A percentile compares a stretch with the other conserved stretches of the same genome.
phyloP scores from a whole-genome alignment of 139 green algal genomes.

The Desmodesmus armatus region DNA sequence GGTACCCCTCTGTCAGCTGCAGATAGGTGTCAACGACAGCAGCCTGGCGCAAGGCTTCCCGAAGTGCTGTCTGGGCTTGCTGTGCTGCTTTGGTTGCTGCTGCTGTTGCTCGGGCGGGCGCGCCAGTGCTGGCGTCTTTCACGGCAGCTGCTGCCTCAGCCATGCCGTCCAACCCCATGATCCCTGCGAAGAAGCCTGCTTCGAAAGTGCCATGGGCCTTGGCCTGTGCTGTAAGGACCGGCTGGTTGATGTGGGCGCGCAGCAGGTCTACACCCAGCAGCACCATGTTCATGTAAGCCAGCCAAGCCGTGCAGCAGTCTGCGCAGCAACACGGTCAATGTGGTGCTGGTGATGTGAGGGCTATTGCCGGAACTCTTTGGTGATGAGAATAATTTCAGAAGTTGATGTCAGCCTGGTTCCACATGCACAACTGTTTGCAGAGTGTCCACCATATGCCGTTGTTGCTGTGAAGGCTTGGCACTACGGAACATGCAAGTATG shows the following conservation, averaged over 20 bases:
- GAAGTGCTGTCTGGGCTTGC: too few relatives aligned
- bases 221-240: background rate
- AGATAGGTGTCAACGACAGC: too few relatives aligned
- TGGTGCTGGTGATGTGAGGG: background rate
- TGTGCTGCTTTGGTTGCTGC: too few relatives aligned
- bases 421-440: background rate
- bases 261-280: constrained; percentile 8
- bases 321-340: background rate
- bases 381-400: background rate
- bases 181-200: constrained; percentile 9
- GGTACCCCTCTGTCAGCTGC: too few relatives aligned
- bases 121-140: background rate
- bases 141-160: background rate
- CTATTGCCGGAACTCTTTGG: background rate
- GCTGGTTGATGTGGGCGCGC: constrained; percentile 10
- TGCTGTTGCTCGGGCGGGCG: too few relatives aligned
- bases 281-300: constrained; percentile 20
- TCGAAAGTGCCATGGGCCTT: too few relatives aligned
- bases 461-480: background rate
- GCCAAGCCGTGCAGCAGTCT: background rate
- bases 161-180: too few relatives aligned
- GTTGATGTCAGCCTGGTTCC: background rate
- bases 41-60: too few relatives aligned
- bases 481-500: too few relatives aligned
- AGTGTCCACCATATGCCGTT: background rate